Percentiles rank a stretch among this genome's conserved stretches.
Evolutionary conservation across 768 basidiomycete species (phyloP).

Genomic region (Suillus subaureus): DNA sequence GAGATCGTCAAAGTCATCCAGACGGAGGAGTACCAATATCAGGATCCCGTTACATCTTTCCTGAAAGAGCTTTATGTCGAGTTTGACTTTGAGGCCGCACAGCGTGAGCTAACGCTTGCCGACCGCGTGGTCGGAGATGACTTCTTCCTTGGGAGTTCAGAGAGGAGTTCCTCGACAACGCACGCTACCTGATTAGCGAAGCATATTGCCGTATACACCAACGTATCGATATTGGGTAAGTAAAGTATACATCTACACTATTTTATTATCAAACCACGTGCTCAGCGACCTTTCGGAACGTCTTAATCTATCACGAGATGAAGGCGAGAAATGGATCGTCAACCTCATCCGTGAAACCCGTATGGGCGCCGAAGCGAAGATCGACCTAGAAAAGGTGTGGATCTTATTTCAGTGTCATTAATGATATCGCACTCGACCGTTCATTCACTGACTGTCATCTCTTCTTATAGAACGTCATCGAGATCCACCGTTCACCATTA

Average conservation of each 20-base stretch:
- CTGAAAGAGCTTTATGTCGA: slow-evolving; percentile 92
- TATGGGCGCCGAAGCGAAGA: slow-evolving; percentile 96
- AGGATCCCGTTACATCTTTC: slow-evolving; percentile 92
- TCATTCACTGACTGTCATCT: slow-evolving; percentile 11
- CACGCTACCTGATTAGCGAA: slow-evolving; percentile 93
- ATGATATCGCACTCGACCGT: background rate
- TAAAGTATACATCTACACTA: slow-evolving; percentile 3
- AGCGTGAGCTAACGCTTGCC: slow-evolving; percentile 74
- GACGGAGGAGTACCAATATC: slow-evolving; percentile 95
- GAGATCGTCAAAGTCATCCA: slow-evolving; percentile 94
- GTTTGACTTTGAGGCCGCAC: slow-evolving; percentile 96
- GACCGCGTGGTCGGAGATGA: slow-evolving; percentile 87
- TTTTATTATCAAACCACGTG: slow-evolving; percentile 4
- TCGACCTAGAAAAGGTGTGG: slow-evolving; percentile 90
- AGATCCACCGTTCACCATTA: slow-evolving; percentile 87
- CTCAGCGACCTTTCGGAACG: slow-evolving; percentile 88
- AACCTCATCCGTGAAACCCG: slow-evolving; percentile 97
- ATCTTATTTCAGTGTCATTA: slow-evolving; percentile 7
- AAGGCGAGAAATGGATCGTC: slow-evolving; percentile 99
- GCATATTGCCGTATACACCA: slow-evolving; percentile 98
- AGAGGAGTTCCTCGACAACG: slow-evolving; percentile 96
- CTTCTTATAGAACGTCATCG: slow-evolving; percentile 83
- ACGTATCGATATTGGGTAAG: slow-evolving; percentile 83
- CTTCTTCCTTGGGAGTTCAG: slow-evolving; percentile 92
- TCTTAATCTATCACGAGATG: slow-evolving; percentile 89